Percentiles rank a stretch among this genome's conserved stretches.
These are phyloP conservation scores for Sphaerulina populicola DNA, from an alignment of 2,329 filamentous ascomycete genomes.

Conservation along the genomic window DNA sequence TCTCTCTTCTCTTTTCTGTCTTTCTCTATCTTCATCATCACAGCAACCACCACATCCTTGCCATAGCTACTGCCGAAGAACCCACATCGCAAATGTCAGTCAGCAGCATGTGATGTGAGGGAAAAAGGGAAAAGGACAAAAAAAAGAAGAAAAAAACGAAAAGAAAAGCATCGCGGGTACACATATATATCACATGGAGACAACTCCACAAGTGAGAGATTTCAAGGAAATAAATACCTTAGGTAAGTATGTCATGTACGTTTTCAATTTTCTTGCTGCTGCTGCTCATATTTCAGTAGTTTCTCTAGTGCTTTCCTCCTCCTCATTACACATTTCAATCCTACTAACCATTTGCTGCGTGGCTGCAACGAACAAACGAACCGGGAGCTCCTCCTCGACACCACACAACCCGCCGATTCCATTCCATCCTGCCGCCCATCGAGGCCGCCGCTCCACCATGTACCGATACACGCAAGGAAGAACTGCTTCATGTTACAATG, in stretches of 20 bases:
- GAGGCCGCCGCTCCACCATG: background rate
- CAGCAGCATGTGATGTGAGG: no score
- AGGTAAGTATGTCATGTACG: constrained; percentile 1
- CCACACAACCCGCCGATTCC: no score
- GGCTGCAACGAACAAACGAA: background rate
- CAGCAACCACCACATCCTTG: background rate
- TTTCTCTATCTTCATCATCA: background rate
- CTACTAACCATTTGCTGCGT: background rate
- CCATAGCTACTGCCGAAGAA: constrained; percentile 10
- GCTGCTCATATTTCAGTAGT: background rate
- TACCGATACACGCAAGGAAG: constrained; percentile 6
- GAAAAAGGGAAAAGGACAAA: no score
- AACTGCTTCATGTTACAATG: constrained; percentile 7
- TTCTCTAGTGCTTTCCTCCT: background rate
- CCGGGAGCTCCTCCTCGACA: background rate
- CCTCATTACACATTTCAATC: constrained; percentile 6
- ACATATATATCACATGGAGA: no score
- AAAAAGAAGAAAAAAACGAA: no score
- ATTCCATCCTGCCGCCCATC: background rate
- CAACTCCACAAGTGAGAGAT: no score
- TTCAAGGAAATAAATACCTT: no score
- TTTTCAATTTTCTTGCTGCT: background rate
- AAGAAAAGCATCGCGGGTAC: no score
- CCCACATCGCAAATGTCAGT: background rate
- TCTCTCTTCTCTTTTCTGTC: no score